Evolutionary conservation across 2,329 filamentous ascomycete genomes (phyloP), one percentile per base, ranked within the genome.

Genomic region (Nemania sp.): DNA sequence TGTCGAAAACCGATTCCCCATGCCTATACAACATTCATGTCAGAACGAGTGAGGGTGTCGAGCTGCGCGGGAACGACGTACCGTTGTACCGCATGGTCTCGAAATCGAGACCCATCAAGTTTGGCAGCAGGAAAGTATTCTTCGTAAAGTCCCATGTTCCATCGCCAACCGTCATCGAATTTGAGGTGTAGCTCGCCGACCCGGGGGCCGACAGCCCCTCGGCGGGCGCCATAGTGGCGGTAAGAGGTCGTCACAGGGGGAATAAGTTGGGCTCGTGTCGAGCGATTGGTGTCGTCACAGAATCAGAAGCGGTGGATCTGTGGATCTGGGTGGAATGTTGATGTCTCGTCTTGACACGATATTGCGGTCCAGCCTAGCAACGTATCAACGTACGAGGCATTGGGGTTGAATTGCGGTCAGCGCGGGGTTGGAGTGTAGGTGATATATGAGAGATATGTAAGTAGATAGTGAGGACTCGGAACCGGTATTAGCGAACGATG

Each of bases 1-100:
- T 11, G 83, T 84, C 52, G 84, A 81, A 74, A 94, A 94, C 60
- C 90, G 87, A 73, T 92, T 93, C 60, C 87, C 90, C 90, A 94
- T 93, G 74, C 90, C 89, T 91, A 53, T 45, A 29, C 25, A 7
- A 29, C 7, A 29, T 13, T 49, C 67, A 59, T 21, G 46, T 51
- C 18, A 52, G 53, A 42, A 20, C 12, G 58, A 5, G 6, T 20
- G 29, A 48, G 9, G 40, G 43, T 15, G 20, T 15, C 35, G 34
- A 40, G 50, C 11, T 4, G 21, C 20, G 47, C 34, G 37, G 43
- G 13, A 37, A 42, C 10, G 46, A 43, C 80, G 67, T 78, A 91
- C 90, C 91, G 83, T 95, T 95, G 77, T 92, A 92, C 73, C 83
- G 87, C 87, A 91, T 93, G 5, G 90, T 93, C 51, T 88, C 89